Conservation (phyloP, 129 eudicot species). For the Heracleum sosnowskyi region DNA sequence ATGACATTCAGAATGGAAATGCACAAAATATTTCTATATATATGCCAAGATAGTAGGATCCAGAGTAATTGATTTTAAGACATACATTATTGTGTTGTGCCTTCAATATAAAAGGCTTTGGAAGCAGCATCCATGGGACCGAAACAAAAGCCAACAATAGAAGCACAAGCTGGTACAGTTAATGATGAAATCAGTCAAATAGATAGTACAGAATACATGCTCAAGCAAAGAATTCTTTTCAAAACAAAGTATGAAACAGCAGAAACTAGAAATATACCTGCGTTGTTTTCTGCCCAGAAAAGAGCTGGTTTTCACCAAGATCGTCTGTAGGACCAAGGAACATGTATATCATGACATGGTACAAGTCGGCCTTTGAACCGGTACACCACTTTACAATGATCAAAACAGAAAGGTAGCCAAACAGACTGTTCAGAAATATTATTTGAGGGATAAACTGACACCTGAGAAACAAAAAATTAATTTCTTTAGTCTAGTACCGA, state of each 20-base stretch:
- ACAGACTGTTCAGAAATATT: conserved; percentile 79
- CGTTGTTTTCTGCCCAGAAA: conserved; percentile 73
- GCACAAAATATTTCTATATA: background rate
- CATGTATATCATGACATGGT: conserved; percentile 99
- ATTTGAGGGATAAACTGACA: conserved; percentile 91
- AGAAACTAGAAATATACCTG: conserved; percentile 41
- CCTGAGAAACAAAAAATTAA: conserved; percentile 46
- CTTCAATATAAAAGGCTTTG: conserved; percentile 86
- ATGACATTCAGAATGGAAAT: background rate
- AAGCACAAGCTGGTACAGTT: conserved; percentile 53
- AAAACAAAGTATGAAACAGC: background rate
- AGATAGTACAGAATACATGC: background rate
- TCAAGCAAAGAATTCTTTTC: background rate
- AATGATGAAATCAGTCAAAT: conserved; percentile 7
- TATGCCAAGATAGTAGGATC: background rate
- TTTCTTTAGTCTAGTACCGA: conserved; percentile 7
- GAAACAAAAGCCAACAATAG: conserved; percentile 73
- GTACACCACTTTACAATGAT: conserved; percentile 89
- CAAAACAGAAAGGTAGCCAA: conserved; percentile 92
- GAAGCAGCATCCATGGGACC: conserved; percentile 99
- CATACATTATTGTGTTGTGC: conserved; percentile 67
- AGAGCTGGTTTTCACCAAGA: conserved; percentile 93
- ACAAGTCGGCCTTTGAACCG: conserved; percentile 94
- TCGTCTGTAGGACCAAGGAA: conserved; percentile 96
- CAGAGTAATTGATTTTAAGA: background rate